These are phyloP conservation scores for Waltergamsia citrina DNA, from an alignment of 2,329 filamentous ascomycete species.

Conservation along the genomic window DNA sequence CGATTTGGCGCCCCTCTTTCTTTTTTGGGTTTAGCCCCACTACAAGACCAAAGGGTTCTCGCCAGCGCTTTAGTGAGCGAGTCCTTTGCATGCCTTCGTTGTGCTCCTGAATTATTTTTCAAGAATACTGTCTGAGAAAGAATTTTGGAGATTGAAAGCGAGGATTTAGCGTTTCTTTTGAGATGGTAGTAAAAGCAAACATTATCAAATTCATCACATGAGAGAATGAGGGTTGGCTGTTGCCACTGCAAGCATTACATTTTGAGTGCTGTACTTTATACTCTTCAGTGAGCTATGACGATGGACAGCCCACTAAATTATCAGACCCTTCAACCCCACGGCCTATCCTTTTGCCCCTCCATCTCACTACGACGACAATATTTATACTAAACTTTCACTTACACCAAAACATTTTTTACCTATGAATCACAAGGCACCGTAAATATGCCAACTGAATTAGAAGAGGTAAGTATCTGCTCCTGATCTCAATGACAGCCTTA, in stretches of 20 bases:
- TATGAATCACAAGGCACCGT: not conserved
- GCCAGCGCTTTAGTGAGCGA: too few species aligned
- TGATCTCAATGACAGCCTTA: not conserved
- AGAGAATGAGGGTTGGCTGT: too few species aligned
- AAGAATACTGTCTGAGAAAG: too few species aligned
- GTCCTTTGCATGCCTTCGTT: too few species aligned
- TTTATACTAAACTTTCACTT: conserved; percentile 5
- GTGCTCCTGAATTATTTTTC: too few species aligned
- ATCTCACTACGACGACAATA: conserved; percentile 6
- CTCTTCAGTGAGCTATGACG: conserved; percentile 3
- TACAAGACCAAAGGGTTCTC: too few species aligned
- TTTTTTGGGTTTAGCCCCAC: conserved; percentile 15
- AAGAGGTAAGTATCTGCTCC: conserved; percentile 47
- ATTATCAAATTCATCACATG: too few species aligned
- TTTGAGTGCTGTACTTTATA: too few species aligned
- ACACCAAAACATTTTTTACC: not conserved
- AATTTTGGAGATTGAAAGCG: too few species aligned
- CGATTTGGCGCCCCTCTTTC: conserved; percentile 23
- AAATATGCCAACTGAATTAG: conserved; percentile 65
- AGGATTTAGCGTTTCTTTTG: too few species aligned
- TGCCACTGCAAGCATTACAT: too few species aligned
- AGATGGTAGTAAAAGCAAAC: too few species aligned
- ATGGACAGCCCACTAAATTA: conserved; percentile 1
- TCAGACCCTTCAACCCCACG: conserved; percentile 2
- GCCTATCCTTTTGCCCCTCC: conserved; percentile 7